A percentile compares a stretch with the other conserved stretches of the same genome.
phyloP scores from a whole-genome alignment of 2,329 filamentous ascomycete genomes.

The Beauveria varroae region DNA sequence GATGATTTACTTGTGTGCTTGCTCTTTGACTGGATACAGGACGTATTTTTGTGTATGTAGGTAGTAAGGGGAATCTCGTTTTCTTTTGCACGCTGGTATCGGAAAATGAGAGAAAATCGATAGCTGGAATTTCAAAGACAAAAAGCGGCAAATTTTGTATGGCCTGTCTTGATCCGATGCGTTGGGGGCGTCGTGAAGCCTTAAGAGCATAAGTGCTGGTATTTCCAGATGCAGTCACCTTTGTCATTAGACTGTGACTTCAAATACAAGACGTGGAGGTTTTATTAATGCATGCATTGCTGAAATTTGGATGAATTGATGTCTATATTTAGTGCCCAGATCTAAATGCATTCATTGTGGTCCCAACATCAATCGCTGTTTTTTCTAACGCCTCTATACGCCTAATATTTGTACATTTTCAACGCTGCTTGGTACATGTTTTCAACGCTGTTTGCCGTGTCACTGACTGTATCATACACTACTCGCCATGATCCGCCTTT shows the following conservation, averaged over 20 bases:
- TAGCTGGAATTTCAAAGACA: background rate
- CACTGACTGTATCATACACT: background rate
- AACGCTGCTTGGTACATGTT: background rate
- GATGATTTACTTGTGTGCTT: background rate
- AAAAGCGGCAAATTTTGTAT: background rate
- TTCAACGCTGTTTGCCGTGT: background rate
- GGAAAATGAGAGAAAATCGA: background rate
- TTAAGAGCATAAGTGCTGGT: background rate
- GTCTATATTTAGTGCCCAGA: background rate
- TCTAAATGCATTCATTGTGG: background rate
- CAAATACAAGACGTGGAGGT: no score
- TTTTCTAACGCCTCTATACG: background rate
- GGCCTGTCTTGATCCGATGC: background rate
- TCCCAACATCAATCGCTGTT: background rate
- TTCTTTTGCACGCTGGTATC: background rate
- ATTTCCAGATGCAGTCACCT: no score
- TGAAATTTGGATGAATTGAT: no score
- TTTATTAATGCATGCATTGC: no score
- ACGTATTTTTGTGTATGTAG: background rate
- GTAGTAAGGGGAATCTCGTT: background rate
- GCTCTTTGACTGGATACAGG: background rate
- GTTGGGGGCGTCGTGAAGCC: no score
- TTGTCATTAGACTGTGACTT: no score
- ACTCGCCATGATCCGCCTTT: slow-evolving; percentile 22
- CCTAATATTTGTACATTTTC: background rate